These are phyloP conservation scores for Pseudogymnoascus sp. DNA, from an alignment of 2,329 filamentous ascomycete species.

Conservation along the genomic window DNA sequence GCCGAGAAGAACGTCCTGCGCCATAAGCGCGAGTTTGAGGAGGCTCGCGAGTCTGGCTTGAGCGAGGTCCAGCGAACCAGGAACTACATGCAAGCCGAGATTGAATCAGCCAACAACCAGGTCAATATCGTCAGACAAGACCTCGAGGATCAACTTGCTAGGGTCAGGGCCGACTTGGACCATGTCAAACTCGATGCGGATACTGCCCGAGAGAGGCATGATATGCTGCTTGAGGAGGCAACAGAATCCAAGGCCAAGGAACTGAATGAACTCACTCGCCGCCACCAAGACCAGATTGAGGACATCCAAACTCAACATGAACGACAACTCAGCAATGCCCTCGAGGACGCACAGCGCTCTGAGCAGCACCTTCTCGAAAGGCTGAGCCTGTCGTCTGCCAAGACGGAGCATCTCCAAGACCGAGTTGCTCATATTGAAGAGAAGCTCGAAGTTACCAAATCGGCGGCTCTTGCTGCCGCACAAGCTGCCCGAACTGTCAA, in stretches of 20 bases:
- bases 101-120: constrained; percentile 78
- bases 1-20: constrained; percentile 32
- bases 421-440: constrained; percentile 80
- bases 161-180: constrained; percentile 68
- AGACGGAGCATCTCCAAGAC: constrained; percentile 78
- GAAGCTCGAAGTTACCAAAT: constrained; percentile 81
- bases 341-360: constrained; percentile 73
- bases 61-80: constrained; percentile 76
- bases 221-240: constrained; percentile 78
- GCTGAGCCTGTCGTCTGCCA: constrained; percentile 73
- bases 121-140: constrained; percentile 77
- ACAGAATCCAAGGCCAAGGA: constrained; percentile 58
- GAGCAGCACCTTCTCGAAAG: constrained; percentile 77
- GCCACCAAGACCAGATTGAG: constrained; percentile 63
- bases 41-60: constrained; percentile 71
- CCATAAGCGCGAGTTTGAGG: constrained; percentile 58
- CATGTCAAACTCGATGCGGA: constrained; percentile 72
- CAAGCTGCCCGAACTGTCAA: constrained; percentile 54
- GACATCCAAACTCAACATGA: constrained; percentile 71
- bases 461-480: constrained; percentile 76
- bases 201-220: constrained; percentile 70
- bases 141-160: constrained; percentile 70
- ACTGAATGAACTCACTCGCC: constrained; percentile 44
- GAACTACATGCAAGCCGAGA: constrained; percentile 69
- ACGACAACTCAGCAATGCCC: constrained; percentile 62